A percentile compares a stretch with the other conserved stretches of the same genome.
These are phyloP conservation scores for Yamadazyma friedrichii DNA, from an alignment of 1,139 yeast genomes.

Conservation along the genomic window DNA sequence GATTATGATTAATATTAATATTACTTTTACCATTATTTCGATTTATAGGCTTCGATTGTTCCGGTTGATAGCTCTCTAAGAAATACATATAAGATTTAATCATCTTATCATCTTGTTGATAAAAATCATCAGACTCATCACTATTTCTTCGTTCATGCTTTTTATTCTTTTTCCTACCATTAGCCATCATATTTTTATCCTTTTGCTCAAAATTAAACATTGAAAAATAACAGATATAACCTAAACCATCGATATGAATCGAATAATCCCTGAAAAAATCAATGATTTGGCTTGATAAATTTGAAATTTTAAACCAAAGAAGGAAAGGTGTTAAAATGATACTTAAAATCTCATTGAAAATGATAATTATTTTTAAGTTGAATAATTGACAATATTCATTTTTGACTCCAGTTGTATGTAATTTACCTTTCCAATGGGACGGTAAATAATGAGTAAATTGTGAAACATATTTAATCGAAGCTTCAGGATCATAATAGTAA, in stretches of 20 bases:
- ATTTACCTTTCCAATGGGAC: constrained; percentile 75
- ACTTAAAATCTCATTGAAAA: constrained; percentile 76
- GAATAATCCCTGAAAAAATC: constrained; percentile 90
- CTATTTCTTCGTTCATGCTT: constrained; percentile 10
- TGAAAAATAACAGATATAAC: constrained; percentile 92
- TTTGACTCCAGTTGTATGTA: constrained; percentile 82
- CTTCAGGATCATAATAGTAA: constrained; percentile 83
- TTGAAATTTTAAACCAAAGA: constrained; percentile 78
- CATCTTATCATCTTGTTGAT: constrained; percentile 81
- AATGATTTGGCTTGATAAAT: constrained; percentile 67
- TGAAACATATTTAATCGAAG: constrained; percentile 71
- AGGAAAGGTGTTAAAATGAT: constrained; percentile 83
- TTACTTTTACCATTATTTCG: background rate
- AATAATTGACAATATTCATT: constrained; percentile 77
- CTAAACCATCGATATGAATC: constrained; percentile 90
- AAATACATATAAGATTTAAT: constrained; percentile 85
- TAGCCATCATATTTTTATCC: constrained; percentile 49
- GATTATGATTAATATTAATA: background rate
- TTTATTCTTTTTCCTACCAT: constrained; percentile 22
- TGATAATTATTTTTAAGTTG: constrained; percentile 69
- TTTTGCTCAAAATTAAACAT: constrained; percentile 77
- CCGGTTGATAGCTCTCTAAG: constrained; percentile 67
- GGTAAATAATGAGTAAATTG: constrained; percentile 92
- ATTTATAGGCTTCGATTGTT: constrained; percentile 1
- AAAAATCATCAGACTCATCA: constrained; percentile 25